Evolutionary conservation across 805 yeast genomes (phyloP).

Genomic region (Zygoascus biomembranicola): DNA sequence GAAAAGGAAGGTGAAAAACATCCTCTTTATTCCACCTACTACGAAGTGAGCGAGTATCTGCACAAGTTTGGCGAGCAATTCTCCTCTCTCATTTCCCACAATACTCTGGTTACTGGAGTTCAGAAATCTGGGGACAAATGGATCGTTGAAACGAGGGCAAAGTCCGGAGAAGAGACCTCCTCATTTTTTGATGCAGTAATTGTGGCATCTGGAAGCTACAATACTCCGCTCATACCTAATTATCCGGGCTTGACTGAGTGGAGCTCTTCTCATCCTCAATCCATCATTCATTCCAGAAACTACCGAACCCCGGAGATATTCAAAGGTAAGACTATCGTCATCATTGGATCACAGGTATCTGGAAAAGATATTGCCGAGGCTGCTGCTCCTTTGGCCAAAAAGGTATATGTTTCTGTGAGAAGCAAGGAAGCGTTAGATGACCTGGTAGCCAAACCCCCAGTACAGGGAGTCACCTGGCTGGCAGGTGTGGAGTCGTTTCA

Average conservation of each 20-base stretch:
- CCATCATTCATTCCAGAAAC: conserved; percentile 49
- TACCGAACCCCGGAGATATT: conserved; percentile 43
- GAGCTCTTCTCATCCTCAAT: conserved; percentile 36
- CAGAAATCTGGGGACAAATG: conserved; percentile 33
- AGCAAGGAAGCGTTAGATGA: conserved; percentile 11
- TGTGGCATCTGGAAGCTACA: conserved; percentile 57
- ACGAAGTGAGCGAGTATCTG: conserved; percentile 55
- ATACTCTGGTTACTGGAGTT: conserved; percentile 41
- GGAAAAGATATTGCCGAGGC: conserved; percentile 61
- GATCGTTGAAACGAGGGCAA: conserved; percentile 32
- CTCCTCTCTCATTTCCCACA: conserved; percentile 34
- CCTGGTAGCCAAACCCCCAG: conserved; percentile 8
- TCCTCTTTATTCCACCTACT: conserved; percentile 51
- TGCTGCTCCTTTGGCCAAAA: conserved; percentile 22
- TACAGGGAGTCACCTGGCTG: conserved; percentile 31
- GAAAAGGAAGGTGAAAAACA: conserved; percentile 25
- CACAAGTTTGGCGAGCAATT: conserved; percentile 43
- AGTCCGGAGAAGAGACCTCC: background rate
- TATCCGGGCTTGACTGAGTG: conserved; percentile 46
- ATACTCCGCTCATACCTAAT: conserved; percentile 52
- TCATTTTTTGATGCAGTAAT: conserved; percentile 46
- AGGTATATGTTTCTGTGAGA: conserved; percentile 43
- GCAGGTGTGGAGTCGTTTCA: conserved; percentile 36
- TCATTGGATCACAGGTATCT: conserved; percentile 73
- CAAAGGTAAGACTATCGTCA: conserved; percentile 39